Conservation (phyloP, 352 stramenopile species). For the Phytophthora pistaciae region DNA sequence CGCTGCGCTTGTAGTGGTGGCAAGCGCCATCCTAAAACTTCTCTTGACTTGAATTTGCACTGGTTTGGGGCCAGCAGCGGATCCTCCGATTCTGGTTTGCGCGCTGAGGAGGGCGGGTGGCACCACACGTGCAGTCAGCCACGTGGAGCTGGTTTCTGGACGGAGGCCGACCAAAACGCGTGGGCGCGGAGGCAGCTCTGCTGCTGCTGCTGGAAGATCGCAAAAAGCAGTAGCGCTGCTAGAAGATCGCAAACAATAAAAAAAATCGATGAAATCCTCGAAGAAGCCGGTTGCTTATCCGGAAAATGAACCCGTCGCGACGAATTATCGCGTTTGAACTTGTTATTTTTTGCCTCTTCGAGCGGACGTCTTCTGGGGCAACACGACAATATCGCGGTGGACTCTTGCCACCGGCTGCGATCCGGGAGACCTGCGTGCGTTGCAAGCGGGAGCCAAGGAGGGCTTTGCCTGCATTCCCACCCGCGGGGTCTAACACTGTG, state of each 20-base stretch:
- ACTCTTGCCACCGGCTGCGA: slow-evolving; percentile 20
- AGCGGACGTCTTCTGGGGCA: not conserved
- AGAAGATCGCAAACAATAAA: not conserved
- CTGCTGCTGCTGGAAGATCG: not conserved
- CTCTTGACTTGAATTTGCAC: not conserved
- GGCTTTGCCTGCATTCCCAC: slow-evolving; percentile 8
- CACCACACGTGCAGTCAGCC: slow-evolving; percentile 3
- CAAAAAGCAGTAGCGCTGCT: not conserved
- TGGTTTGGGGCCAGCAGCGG: not conserved
- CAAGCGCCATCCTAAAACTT: not conserved
- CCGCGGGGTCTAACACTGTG: not conserved
- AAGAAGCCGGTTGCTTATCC: slow-evolving; percentile 15
- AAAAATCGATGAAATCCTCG: not conserved
- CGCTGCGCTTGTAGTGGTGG: not conserved
- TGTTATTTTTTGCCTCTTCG: slow-evolving; percentile 11
- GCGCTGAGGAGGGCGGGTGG: slow-evolving; percentile 3
- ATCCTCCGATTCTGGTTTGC: slow-evolving; percentile 8
- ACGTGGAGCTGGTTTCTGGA: slow-evolving; percentile 18
- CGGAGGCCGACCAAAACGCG: slow-evolving; percentile 9
- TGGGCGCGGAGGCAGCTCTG: not conserved
- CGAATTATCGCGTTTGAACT: not conserved
- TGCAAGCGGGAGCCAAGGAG: slow-evolving; percentile 22
- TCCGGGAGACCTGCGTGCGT: slow-evolving; percentile 29
- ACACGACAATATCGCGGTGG: slow-evolving; percentile 4
- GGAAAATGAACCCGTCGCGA: slow-evolving; percentile 13